Base-by-base conservation (phyloP, 2,329 filamentous ascomycete genomes). In the Fusarium xyrophilum region DNA sequence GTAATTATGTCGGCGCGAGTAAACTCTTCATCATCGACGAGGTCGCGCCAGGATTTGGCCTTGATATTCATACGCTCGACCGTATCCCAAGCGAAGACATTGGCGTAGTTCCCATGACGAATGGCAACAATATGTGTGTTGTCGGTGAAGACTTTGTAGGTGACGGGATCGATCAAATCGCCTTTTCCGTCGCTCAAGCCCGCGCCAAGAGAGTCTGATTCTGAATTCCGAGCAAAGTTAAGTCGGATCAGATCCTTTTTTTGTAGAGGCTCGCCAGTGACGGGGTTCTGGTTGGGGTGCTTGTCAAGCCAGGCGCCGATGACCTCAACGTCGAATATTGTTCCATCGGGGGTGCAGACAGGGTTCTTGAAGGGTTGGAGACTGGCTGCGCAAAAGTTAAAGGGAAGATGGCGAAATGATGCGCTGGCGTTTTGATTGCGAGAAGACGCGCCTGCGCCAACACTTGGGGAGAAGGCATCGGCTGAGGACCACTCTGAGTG, bases 401-500 rank as follows among this genome's bases (percentile, higher is more conserved):
- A 99, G 32, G 96, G 96, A 3, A 99, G 87, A 46, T 93, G 91
- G 76, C 91, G 93, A 83, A 98, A 98, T 38, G 87, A 86, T 50
- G 88, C 85, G 54, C 64, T 73, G 54, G 62, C 54, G 30, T 63
- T 55, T 47, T 71, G 71, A 68, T 88, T 86, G 25, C 85, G 78
- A 79, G 85, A 79, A 76, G 86, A 78, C 59, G 91, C 87, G 72
- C 88, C 89, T 58, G 90, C 85, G 73, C 91, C 91, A 30, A 86
- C 90, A 77, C 89, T 94, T 71, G 93, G 93, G 33, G 92, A 91
- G 80, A 92, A 97, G 62, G 93, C 89, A 79, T 97, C 94, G 48
- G 91, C 89, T 9, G 93, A 97, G 11, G 93, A 90, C 96, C 96
- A 99, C 84, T 99, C 96, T 40, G 93, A 96, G 82, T 99, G 96